phyloP scores from a whole-genome alignment of 1,284 basidiomycete genomes.

The Mycocalia duriaeana region DNA sequence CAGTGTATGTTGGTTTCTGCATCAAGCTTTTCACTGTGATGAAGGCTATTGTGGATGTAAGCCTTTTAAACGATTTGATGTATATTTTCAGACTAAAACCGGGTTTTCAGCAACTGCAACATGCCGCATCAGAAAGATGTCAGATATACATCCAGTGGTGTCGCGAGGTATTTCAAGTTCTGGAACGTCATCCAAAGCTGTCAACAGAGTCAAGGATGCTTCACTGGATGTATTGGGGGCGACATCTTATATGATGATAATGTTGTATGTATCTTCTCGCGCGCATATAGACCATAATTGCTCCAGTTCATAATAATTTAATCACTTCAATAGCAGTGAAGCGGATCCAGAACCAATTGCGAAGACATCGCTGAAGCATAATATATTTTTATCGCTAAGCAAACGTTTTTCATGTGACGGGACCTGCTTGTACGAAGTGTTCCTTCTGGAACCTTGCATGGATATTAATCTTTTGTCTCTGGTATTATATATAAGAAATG shows the following conservation, averaged over 20 bases:
- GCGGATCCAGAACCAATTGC: too few relatives aligned
- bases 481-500: too few relatives aligned
- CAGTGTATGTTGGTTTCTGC: slow-evolving; percentile 21
- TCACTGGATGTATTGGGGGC: not conserved
- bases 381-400: too few relatives aligned
- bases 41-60: slow-evolving; percentile 22
- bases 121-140: not conserved
- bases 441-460: too few relatives aligned
- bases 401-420: too few relatives aligned
- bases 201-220: slow-evolving; percentile 14
- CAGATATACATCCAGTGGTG: slow-evolving; percentile 16
- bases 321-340: too few relatives aligned
- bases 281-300: too few relatives aligned
- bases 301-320: too few relatives aligned
- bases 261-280: too few relatives aligned
- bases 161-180: slow-evolving; percentile 13
- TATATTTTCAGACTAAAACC: not conserved
- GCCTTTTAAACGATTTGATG: slow-evolving; percentile 2
- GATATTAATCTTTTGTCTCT: too few relatives aligned
- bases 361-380: too few relatives aligned
- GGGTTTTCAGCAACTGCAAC: slow-evolving; percentile 4
- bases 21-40: slow-evolving; percentile 29
- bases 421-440: too few relatives aligned
- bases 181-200: slow-evolving; percentile 15
- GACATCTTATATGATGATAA: not conserved